Base-by-base conservation (phyloP, 768 basidiomycete genomes). In the Tricholoma matsutake region DNA sequence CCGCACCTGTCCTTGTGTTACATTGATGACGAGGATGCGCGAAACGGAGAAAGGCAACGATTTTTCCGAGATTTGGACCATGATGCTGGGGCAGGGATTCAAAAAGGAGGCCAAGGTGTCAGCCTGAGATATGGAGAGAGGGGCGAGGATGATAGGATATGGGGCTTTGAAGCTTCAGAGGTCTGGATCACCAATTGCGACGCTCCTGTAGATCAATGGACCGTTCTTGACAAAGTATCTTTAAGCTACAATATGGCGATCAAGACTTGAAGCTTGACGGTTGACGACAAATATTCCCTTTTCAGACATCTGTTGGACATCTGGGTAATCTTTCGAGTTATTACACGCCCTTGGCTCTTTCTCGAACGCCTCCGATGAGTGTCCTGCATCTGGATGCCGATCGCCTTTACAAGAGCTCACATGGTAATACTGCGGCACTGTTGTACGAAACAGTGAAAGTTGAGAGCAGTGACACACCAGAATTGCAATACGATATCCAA, bases 1-100 rank as follows among this genome's bases (percentile, higher is more conserved):
- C 87, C 90, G 6, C 91, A 93, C 70, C 63, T 91, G 63, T 92
- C 91, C 35, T 65, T 93, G 61, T 86, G 83, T 67, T 93, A 93
- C 68, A 85, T 92, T 61, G 78, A 76, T 28, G 85, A 92, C 60
- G 77, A 79, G n/a, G 89, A 92, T 63, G 79, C 80, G 3, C 77
- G 74, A 13, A 61, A 67, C 10, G 79, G 73, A 6, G 82, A 87
- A 71, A 82, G 89, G 47, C 73, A 75, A 20, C 76, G 68, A 62
- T 82, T 81, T 43, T 77, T 79, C 39, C 71, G 77, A 28, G 74
- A 75, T 61, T 72, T 89, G 65, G 65, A 72, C 61, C 16, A 31
- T 53, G 67, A 72, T 11, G 62, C 69, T 1, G 73, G 79, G 10
- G 70, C 70, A 43, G 72, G 84, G 35, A 64, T 64, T 35, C 53